phyloP scores from a whole-genome alignment of 257 asterid species.

The Solanum lignicaule region DNA sequence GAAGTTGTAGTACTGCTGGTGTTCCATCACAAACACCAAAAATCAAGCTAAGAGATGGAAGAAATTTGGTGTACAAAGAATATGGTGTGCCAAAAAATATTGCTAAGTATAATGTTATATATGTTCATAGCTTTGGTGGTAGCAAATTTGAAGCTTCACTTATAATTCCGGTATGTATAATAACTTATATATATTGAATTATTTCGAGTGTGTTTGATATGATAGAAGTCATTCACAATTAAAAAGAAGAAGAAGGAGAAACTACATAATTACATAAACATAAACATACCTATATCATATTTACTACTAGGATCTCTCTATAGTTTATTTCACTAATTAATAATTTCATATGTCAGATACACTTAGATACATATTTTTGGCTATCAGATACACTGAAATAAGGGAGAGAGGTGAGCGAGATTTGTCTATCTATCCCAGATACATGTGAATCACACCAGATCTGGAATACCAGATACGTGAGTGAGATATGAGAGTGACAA shows the following conservation, averaged over 20 bases:
- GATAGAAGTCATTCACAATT: not conserved
- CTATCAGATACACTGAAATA: not conserved
- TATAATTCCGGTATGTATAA: constrained; percentile 39
- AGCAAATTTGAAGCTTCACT: constrained; percentile 43
- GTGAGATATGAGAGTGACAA: not conserved
- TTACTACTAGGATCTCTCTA: no score
- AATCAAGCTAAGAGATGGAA: constrained; percentile 67
- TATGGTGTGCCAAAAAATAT: constrained; percentile 57
- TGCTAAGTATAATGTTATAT: constrained; percentile 51
- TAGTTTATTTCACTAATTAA: not conserved
- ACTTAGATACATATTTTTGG: not conserved
- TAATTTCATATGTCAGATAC: not conserved
- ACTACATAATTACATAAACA: not conserved
- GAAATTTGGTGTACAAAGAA: constrained; percentile 69
- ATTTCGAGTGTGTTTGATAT: not conserved
- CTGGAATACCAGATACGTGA: no score
- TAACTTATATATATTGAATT: not conserved
- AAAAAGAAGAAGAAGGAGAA: not conserved
- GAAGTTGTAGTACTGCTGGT: constrained; percentile 42
- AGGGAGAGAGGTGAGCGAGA: not conserved
- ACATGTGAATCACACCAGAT: no score
- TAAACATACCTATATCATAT: no score
- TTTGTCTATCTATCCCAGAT: not conserved
- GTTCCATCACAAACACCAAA: constrained; percentile 54
- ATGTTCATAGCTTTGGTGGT: constrained; percentile 60